Evolutionary conservation across 139 green algal genomes (phyloP).

Genomic region (Dunaliella sp.): DNA sequence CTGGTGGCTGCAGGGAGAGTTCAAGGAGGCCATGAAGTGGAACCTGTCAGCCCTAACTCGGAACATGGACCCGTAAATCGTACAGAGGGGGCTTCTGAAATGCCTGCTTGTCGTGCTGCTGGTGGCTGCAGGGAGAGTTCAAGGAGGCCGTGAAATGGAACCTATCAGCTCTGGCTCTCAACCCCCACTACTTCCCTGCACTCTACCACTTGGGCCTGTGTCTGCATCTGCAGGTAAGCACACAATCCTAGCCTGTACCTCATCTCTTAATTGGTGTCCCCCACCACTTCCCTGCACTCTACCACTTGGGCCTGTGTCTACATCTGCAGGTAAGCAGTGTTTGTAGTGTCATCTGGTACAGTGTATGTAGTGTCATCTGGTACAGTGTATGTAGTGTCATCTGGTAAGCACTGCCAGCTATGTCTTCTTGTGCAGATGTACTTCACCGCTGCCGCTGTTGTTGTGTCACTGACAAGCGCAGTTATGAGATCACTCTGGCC

Average conservation of each 20-base stretch:
- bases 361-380: too few species aligned
- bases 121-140: not conserved
- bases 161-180: conserved; percentile 31
- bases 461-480: too few species aligned
- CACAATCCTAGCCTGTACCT: too few species aligned
- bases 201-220: conserved; percentile 43
- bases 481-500: too few species aligned
- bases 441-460: too few species aligned
- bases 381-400: too few species aligned
- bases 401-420: too few species aligned
- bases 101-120: not conserved
- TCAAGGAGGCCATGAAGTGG: conserved; percentile 3
- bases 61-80: too few species aligned
- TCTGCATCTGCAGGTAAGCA: conserved; percentile 27
- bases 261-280: too few species aligned
- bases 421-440: too few species aligned
- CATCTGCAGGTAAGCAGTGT: conserved; percentile 23
- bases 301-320: conserved; percentile 43
- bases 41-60: conserved; percentile 27
- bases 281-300: conserved; percentile 38
- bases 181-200: conserved; percentile 40
- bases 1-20: not conserved
- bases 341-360: too few species aligned
- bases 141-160: conserved; percentile 6
- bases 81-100: too few species aligned